A percentile compares a stretch with the other conserved stretches of the same genome.
Conservation (phyloP, 495 filamentous ascomycete genomes). For the Halenospora varia region DNA sequence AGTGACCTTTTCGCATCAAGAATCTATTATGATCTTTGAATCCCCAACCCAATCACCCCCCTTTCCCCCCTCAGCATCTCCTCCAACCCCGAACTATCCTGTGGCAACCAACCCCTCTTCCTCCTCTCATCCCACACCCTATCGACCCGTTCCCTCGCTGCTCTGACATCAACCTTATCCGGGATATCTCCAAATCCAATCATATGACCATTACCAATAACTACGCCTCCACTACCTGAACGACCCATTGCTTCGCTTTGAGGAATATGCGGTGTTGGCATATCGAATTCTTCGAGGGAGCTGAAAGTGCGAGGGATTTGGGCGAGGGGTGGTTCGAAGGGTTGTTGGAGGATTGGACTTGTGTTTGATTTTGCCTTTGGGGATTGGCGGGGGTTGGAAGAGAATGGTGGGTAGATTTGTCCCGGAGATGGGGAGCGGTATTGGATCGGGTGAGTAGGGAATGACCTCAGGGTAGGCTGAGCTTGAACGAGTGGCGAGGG, state of each 20-base stretch:
- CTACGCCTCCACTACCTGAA: slow-evolving; percentile 22
- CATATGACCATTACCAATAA: slow-evolving; percentile 16
- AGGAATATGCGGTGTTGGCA: not conserved
- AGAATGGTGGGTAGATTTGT: not conserved
- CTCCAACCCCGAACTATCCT: not conserved
- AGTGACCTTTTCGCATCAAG: too few relatives aligned
- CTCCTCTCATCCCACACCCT: slow-evolving; percentile 11
- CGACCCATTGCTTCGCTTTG: slow-evolving; percentile 13
- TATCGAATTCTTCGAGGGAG: not conserved
- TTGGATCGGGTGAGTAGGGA: slow-evolving; percentile 15
- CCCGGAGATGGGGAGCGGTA: not conserved
- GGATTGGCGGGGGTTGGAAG: not conserved
- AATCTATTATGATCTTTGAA: too few relatives aligned
- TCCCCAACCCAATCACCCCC: not conserved
- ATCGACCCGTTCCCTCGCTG: slow-evolving; percentile 14
- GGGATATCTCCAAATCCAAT: slow-evolving; percentile 28
- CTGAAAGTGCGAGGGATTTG: not conserved
- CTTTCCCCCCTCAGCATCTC: not conserved
- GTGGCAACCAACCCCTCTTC: not conserved
- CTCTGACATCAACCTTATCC: slow-evolving; percentile 12
- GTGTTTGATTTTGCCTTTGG: not conserved
- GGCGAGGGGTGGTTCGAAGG: too few relatives aligned
- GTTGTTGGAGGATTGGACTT: too few relatives aligned
- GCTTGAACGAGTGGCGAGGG: not conserved
- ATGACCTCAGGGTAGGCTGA: not conserved